phyloP scores from a whole-genome alignment of 495 filamentous ascomycete genomes.

The Aspergillus sclerotiicarbonarius region DNA sequence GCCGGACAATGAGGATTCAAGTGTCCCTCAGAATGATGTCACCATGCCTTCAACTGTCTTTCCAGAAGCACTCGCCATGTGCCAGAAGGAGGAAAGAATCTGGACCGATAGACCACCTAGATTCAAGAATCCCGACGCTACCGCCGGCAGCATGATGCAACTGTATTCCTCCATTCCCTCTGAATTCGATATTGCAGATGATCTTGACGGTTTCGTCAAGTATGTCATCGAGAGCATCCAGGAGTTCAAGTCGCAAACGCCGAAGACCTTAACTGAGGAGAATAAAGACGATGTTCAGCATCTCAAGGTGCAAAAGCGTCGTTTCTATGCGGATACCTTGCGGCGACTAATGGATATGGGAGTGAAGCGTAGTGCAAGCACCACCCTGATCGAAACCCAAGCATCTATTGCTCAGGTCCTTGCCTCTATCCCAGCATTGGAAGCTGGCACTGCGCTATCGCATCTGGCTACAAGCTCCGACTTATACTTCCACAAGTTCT shows the following conservation, averaged over 20 bases:
- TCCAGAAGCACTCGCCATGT: conserved; percentile 51
- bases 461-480: conserved; percentile 47
- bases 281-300: conserved; percentile 79
- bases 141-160: conserved; percentile 61
- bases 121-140: conserved; percentile 65
- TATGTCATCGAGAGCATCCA: conserved; percentile 66
- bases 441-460: conserved; percentile 18
- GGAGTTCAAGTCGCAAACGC: conserved; percentile 77
- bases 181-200: conserved; percentile 54
- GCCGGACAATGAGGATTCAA: conserved; percentile 47
- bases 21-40: conserved; percentile 16
- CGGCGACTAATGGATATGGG: conserved; percentile 84
- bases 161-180: conserved; percentile 51
- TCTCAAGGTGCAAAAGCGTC: conserved; percentile 86
- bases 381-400: conserved; percentile 67
- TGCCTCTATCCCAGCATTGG: conserved; percentile 44
- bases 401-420: conserved; percentile 66
- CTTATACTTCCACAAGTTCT: conserved; percentile 71
- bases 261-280: conserved; percentile 70
- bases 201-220: conserved; percentile 64
- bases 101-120: conserved; percentile 65
- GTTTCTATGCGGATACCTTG: conserved; percentile 82
- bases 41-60: conserved; percentile 22
- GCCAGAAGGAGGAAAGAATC: conserved; percentile 45
- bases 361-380: conserved; percentile 73